Percentiles rank a stretch among this genome's conserved stretches.
Evolutionary conservation across 2,329 filamentous ascomycete genomes (phyloP).

Genomic region (Tolypocladium guangdongense): DNA sequence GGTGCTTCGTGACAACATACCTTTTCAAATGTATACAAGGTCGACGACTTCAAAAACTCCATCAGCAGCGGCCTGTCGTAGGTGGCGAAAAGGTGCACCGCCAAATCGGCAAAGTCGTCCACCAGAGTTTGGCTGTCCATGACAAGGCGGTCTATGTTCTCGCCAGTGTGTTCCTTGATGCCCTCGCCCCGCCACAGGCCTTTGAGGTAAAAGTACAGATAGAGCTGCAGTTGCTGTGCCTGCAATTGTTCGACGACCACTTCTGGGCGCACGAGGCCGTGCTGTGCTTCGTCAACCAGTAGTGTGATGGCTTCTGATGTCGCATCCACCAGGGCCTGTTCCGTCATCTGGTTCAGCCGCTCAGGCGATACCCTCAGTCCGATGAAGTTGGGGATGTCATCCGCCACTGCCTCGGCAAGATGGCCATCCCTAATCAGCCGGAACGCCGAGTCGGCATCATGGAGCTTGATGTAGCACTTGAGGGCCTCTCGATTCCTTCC

Average conservation of each 20-base stretch:
- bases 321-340: conserved; percentile 63
- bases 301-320: conserved; percentile 77
- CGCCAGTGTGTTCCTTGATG: conserved; percentile 40
- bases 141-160: conserved; percentile 44
- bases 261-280: conserved; percentile 70
- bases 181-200: conserved; percentile 73
- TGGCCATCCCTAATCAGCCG: conserved; percentile 76
- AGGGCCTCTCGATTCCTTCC: conserved; percentile 76
- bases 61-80: conserved; percentile 74
- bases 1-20: conserved; percentile 17
- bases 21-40: conserved; percentile 79
- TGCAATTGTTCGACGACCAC: conserved; percentile 71
- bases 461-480: conserved; percentile 77
- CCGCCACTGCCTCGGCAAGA: conserved; percentile 76
- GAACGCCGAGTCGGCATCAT: conserved; percentile 87
- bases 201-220: conserved; percentile 86
- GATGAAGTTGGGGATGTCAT: conserved; percentile 85
- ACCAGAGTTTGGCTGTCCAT: conserved; percentile 58
- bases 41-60: conserved; percentile 76
- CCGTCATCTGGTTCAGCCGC: conserved; percentile 52
- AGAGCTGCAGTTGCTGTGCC: conserved; percentile 54
- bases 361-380: conserved; percentile 71
- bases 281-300: conserved; percentile 82
- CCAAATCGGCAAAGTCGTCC: conserved; percentile 77
- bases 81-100: conserved; percentile 73